These are phyloP conservation scores for Talaromyces islandicus DNA, from an alignment of 2,329 filamentous ascomycete genomes.

Conservation along the genomic window DNA sequence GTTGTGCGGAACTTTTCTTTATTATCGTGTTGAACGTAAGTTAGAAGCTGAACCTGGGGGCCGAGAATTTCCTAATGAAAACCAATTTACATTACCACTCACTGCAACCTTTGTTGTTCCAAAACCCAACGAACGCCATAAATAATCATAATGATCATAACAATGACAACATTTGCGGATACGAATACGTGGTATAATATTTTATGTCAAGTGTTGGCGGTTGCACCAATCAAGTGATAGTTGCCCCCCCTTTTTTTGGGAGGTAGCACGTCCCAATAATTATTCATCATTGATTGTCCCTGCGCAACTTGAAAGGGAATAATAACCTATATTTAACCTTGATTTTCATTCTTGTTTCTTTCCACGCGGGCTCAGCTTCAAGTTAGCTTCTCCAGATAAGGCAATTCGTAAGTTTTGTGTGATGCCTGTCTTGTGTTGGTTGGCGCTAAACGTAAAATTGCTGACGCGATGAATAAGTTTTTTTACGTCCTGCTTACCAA, in stretches of 20 bases:
- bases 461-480: neutral
- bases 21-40: neutral
- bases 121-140: neutral
- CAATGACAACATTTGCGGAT: too few species aligned
- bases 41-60: neutral
- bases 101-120: neutral
- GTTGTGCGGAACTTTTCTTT: too few species aligned
- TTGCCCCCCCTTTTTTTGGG: too few species aligned
- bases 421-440: neutral
- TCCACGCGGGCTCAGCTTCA: neutral
- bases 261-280: too few species aligned
- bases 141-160: too few species aligned
- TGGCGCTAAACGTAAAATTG: neutral
- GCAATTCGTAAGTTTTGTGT: neutral
- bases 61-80: neutral
- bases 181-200: too few species aligned
- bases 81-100: neutral
- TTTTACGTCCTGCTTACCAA: neutral
- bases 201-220: too few species aligned
- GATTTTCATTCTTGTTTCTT: neutral
- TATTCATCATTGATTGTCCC: too few species aligned
- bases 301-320: neutral
- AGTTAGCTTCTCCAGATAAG: neutral
- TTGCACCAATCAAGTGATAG: too few species aligned
- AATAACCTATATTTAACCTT: neutral